Base-by-base conservation (phyloP, 108 stramenopile genomes). In the Pseudonitzschia pungens region DNA sequence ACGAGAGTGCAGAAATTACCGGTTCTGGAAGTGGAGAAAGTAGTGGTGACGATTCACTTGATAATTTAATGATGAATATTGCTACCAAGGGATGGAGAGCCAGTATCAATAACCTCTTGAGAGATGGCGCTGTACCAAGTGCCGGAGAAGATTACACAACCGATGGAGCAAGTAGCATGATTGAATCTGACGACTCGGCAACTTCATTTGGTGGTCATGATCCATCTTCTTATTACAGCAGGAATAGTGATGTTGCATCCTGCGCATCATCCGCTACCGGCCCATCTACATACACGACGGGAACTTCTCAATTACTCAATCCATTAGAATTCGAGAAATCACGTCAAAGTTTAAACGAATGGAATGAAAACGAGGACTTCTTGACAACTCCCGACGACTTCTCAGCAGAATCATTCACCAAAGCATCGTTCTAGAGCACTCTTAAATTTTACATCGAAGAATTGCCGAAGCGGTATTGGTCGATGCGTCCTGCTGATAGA, bases 11-110 rank as follows among this genome's bases (percentile, higher is more conserved):
- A 11, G 66, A 50, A 28, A 48, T 67, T 29, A 7, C 45, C 1
- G 66, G 6, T 21, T 67, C 66, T 67, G 14, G 41, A 50, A 67
- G 66, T 21, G 21, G 11, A 48, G 66, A 67, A 15, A 67, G 66
- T 18, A 26, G 43, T 24, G 66, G 45, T 18, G 45, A 48, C 12
- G 66, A 67, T 50, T 67, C 66, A 2, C 43, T 67, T 21, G 66
- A 67, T n/a, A 67, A 67, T 50, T 22, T 67, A 29, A 67, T 67
- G 66, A 48, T 26, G 66, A 41, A 67, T 22, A 67, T 67, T 48
- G 66, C 66, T 5, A 22, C 66, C 43, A 67, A 67, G 45, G 66
- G 66, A 16, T 67, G 66, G 66, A 67, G 45, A 67, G 43, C 42
- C 15, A 28, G 66, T 5, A 31, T 67, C 21, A 50, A 67, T 50